A percentile compares a stretch with the other conserved stretches of the same genome.
phyloP scores from a whole-genome alignment of 768 basidiomycete species.

The Tubosaeta sp. region DNA sequence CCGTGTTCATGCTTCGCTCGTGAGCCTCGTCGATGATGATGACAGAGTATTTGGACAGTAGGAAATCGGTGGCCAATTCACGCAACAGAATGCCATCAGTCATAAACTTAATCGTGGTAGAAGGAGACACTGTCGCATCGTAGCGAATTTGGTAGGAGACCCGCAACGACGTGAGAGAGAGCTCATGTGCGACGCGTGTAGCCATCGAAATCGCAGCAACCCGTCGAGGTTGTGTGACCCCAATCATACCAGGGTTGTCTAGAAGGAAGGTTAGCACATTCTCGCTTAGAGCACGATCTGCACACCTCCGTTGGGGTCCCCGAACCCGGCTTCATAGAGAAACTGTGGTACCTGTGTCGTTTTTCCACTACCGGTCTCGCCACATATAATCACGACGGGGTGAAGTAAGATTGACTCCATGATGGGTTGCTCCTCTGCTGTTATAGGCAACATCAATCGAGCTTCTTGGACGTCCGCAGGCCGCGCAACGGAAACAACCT shows the following conservation, averaged over 20 bases:
- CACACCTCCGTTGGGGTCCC: slow-evolving; percentile 72
- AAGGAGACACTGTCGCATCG: slow-evolving; percentile 85
- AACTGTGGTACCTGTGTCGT: slow-evolving; percentile 99
- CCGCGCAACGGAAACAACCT: slow-evolving; percentile 55
- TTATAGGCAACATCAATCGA: slow-evolving; percentile 79
- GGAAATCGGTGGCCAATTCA: slow-evolving; percentile 87
- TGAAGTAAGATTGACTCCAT: slow-evolving; percentile 89
- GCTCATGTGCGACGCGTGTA: slow-evolving; percentile 84
- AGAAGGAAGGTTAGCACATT: slow-evolving; percentile 4
- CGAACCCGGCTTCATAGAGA: slow-evolving; percentile 96
- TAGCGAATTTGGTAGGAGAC: slow-evolving; percentile 99
- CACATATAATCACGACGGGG: slow-evolving; percentile 65
- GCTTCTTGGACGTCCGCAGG: slow-evolving; percentile 70
- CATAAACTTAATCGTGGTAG: slow-evolving; percentile 98
- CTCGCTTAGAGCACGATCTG: slow-evolving; percentile 13
- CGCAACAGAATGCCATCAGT: slow-evolving; percentile 96
- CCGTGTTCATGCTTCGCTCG: slow-evolving; percentile 97
- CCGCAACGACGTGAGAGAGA: slow-evolving; percentile 74
- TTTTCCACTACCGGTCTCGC: slow-evolving; percentile 98
- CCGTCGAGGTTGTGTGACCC: slow-evolving; percentile 93
- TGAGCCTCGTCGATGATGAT: slow-evolving; percentile 98
- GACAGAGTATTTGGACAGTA: slow-evolving; percentile 91
- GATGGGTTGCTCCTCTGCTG: slow-evolving; percentile 90
- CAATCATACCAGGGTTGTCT: slow-evolving; percentile 99
- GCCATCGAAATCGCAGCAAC: slow-evolving; percentile 98